Evolutionary conservation across 208 protist species (phyloP).

Genomic region (Leptomonas seymouri): DNA sequence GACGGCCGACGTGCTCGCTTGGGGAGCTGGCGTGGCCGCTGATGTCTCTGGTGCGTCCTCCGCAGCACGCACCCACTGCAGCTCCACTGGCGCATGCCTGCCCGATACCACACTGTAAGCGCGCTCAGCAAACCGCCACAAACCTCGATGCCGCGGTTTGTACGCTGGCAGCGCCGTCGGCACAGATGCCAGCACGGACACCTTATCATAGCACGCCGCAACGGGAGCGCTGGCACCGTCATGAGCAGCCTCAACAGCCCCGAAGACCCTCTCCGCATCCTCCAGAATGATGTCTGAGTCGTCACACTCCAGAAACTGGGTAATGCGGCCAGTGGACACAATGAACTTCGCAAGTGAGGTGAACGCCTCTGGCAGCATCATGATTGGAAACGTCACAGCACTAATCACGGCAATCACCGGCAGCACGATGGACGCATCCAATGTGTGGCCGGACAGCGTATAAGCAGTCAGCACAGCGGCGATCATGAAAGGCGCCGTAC

Average conservation of each 20-base stretch:
- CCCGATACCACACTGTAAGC: constrained; percentile 3
- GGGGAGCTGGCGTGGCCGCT: no score
- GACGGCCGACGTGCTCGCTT: no score
- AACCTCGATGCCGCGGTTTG: constrained; percentile 13
- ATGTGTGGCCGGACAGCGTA: constrained; percentile 39
- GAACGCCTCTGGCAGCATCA: constrained; percentile 74
- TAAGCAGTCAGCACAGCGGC: constrained; percentile 49
- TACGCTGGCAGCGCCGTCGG: constrained; percentile 17
- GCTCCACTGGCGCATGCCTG: constrained; percentile 21
- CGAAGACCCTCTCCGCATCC: constrained; percentile 7
- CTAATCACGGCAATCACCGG: constrained; percentile 78
- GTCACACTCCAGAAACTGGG: constrained; percentile 66
- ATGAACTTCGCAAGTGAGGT: constrained; percentile 57
- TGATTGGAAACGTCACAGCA: constrained; percentile 73
- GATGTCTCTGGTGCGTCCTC: not conserved
- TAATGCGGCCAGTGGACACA: constrained; percentile 74
- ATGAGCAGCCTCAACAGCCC: not conserved
- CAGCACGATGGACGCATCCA: constrained; percentile 82
- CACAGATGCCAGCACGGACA: constrained; percentile 9
- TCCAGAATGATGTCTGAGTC: constrained; percentile 33
- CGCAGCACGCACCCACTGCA: constrained; percentile 17
- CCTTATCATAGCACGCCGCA: not conserved
- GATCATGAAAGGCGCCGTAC: constrained; percentile 55
- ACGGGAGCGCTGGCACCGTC: not conserved
- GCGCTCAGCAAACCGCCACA: not conserved